Evolutionary conservation across 2,329 filamentous ascomycete genomes (phyloP), one percentile per base, ranked within the genome.

Genomic region (Camptophora hylomeconis): DNA sequence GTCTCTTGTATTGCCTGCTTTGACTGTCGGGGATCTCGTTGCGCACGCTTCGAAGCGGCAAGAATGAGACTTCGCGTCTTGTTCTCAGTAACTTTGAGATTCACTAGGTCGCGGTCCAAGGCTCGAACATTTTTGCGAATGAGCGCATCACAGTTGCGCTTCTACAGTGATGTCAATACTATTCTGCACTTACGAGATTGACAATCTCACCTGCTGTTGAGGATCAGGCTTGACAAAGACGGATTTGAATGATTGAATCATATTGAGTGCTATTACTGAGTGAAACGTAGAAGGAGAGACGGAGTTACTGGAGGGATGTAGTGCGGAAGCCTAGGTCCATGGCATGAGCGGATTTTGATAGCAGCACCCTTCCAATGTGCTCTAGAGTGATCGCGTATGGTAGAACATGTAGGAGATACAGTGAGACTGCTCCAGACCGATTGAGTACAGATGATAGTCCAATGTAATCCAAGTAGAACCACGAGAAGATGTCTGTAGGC

Each of bases 141-240:
- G 38, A 95, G 72, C 37, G 73, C 65, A 56, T 94, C 93, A 59
- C 87, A 95, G 75, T 94, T 95, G 40, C 86, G 77, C 59, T 89
- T 78, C 87, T 98, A 46, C 16, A 13, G 34, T 20, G 27, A 12
- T 5, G 30, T 39, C 26, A 29, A 28, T 17, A 13, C 12, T 10
- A 9, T 15, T 4, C 12, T 24, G 28, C 31, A 44, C 16, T 15
- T 5, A 22, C 21, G 13, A 12, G 13, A 9, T 8, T 15, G 17
- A 32, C 65, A 42, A n/a, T n/a, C n/a, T n/a, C 63, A 93, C 87
- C 69, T 98, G 87, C 39, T 79, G 80, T 56, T 92, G 80, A 24
- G 89, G 89, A 51, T 92, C 86, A 20, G 89, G 87, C 58, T 83
- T 87, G 56, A 75, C 83, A 59, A 95, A 87, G 48, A 94, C 74